Percentiles rank a stretch among this genome's conserved stretches.
These are phyloP conservation scores for Didymella pinodella DNA, from an alignment of 2,329 filamentous ascomycete species.

Conservation along the genomic window DNA sequence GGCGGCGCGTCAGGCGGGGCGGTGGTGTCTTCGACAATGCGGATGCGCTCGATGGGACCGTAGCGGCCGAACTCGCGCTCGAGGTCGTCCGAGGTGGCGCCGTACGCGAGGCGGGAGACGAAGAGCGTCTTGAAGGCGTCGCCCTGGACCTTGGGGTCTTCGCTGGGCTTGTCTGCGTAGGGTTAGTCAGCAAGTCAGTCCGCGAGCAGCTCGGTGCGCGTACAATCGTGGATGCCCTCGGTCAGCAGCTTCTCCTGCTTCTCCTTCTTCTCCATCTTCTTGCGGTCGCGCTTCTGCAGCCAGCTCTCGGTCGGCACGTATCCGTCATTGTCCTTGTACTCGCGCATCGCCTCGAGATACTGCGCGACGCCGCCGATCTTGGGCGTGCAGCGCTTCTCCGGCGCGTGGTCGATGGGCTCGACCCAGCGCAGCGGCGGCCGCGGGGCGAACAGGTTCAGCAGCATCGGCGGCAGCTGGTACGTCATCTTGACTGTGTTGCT, in stretches of 20 bases:
- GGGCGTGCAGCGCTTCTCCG: constrained; percentile 80
- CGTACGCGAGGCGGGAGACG: constrained; percentile 87
- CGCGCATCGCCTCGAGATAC: constrained; percentile 75
- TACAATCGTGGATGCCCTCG: constrained; percentile 73
- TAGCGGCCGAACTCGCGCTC: constrained; percentile 94
- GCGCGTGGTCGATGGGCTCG: constrained; percentile 80
- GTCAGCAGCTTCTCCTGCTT: constrained; percentile 69
- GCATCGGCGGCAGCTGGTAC: constrained; percentile 91
- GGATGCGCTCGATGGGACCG: constrained; percentile 92
- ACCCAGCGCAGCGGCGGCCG: constrained; percentile 91
- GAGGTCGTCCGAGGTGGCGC: constrained; percentile 86
- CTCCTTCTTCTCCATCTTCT: constrained; percentile 80
- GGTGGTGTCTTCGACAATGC: constrained; percentile 81
- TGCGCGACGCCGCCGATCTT: constrained; percentile 75
- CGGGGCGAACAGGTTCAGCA: constrained; percentile 93
- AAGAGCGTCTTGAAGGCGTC: constrained; percentile 97
- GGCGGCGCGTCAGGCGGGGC: constrained; percentile 67
- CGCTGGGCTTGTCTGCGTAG: constrained; percentile 74
- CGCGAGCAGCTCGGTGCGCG: constrained; percentile 26
- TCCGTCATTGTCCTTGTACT: constrained; percentile 79
- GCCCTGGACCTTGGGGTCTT: constrained; percentile 88
- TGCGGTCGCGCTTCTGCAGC: constrained; percentile 85
- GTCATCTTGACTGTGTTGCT: constrained; percentile 71
- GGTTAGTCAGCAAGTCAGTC: constrained; percentile 24
- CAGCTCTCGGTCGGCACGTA: constrained; percentile 90